A percentile compares a stretch with the other conserved stretches of the same genome.
These are phyloP conservation scores for Phylloporus scabripes DNA, from an alignment of 768 basidiomycete species.

Conservation along the genomic window DNA sequence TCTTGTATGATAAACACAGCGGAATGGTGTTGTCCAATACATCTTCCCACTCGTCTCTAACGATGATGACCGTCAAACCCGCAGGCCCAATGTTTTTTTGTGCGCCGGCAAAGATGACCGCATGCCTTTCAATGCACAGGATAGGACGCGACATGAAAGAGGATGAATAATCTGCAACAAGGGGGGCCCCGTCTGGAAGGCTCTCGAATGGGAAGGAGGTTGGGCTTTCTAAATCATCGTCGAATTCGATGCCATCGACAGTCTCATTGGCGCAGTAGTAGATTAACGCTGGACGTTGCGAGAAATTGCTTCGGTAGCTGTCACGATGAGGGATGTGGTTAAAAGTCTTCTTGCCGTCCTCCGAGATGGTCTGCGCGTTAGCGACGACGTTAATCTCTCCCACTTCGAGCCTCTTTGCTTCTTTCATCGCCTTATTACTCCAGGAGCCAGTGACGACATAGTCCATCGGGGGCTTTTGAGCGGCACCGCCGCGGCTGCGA, in stretches of 20 bases:
- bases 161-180: constrained; percentile 93
- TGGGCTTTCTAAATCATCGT: constrained; percentile 45
- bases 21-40: constrained; percentile 75
- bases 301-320: constrained; percentile 62
- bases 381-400: constrained; percentile 62
- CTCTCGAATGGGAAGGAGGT: constrained; percentile 80
- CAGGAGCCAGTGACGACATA: constrained; percentile 92
- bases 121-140: constrained; percentile 80
- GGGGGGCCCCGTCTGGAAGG: constrained; percentile 56
- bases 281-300: constrained; percentile 76
- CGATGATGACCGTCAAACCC: constrained; percentile 88
- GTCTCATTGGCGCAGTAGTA: constrained; percentile 99
- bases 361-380: constrained; percentile 58
- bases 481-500: constrained; percentile 57
- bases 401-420: constrained; percentile 66
- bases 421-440: constrained; percentile 81
- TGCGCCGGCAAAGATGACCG: constrained; percentile 92
- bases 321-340: constrained; percentile 73
- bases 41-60: constrained; percentile 82
- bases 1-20: constrained; percentile 75
- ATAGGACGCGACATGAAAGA: constrained; percentile 97
- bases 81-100: constrained; percentile 98
- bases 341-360: constrained; percentile 59
- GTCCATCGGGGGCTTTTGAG: constrained; percentile 63
- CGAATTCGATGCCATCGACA: constrained; percentile 90